These are phyloP conservation scores for Senecio squalidus DNA, from an alignment of 140 eudicot species.

Conservation along the genomic window DNA sequence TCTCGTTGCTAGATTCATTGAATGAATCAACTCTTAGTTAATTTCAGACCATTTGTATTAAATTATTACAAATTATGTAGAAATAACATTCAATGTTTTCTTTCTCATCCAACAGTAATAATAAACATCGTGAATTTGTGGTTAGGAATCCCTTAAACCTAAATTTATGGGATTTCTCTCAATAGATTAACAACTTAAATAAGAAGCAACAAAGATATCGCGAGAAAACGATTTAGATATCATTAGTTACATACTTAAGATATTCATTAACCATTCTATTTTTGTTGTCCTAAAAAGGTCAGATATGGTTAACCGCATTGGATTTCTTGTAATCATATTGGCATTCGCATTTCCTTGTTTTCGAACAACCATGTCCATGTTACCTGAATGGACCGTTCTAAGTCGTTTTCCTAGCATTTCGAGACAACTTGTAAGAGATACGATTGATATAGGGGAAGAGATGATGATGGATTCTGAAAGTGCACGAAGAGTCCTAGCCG, in stretches of 20 bases:
- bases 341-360: conserved; percentile 20
- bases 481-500: not conserved
- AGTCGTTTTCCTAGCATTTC: not conserved
- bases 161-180: not conserved
- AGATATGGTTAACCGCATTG: conserved; percentile 17
- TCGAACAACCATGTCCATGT: conserved; percentile 6
- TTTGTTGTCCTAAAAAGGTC: too few species aligned
- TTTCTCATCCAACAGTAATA: too few species aligned
- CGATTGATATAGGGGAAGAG: conserved; percentile 26
- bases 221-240: too few species aligned
- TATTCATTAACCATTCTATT: too few species aligned
- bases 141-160: conserved; percentile 6
- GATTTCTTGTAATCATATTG: conserved; percentile 13
- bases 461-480: conserved; percentile 35
- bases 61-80: too few species aligned
- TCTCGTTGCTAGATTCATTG: too few species aligned
- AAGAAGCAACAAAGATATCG: not conserved
- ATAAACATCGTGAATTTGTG: not conserved
- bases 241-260: too few species aligned
- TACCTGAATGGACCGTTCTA: not conserved
- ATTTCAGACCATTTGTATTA: too few species aligned
- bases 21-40: too few species aligned
- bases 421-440: conserved; percentile 22
- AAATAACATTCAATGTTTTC: too few species aligned
- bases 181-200: not conserved